A percentile compares a stretch with the other conserved stretches of the same genome.
Evolutionary conservation across 192 early-diverging fungal genomes (phyloP).

Genomic region (Spinellus fusiger): DNA sequence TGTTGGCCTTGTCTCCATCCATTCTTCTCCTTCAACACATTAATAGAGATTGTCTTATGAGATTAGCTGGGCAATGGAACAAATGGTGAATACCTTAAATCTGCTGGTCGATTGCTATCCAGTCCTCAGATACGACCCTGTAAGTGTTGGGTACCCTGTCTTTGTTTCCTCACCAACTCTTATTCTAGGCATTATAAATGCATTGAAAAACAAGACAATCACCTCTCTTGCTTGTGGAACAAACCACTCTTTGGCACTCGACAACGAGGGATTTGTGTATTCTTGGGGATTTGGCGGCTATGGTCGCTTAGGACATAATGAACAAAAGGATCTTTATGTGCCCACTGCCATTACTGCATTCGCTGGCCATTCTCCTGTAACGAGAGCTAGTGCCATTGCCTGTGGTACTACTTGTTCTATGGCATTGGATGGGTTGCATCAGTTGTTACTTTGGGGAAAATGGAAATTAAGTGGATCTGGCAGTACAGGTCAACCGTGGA

Average conservation of each 20-base stretch:
- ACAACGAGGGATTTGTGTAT: conserved; percentile 45
- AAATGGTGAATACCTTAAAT: conserved; percentile 38
- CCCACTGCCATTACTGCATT: conserved; percentile 38
- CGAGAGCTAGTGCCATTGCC: conserved; percentile 31
- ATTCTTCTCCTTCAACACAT: too few relatives aligned
- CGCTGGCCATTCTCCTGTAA: conserved; percentile 26
- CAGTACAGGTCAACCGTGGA: conserved; percentile 46
- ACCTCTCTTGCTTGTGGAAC: conserved; percentile 50
- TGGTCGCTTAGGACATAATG: conserved; percentile 57
- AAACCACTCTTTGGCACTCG: conserved; percentile 54
- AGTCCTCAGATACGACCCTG: conserved; percentile 36
- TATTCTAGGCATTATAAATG: too few relatives aligned
- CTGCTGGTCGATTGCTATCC: conserved; percentile 33
- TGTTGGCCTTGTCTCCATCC: not conserved
- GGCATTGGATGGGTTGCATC: conserved; percentile 38
- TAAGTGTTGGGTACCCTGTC: conserved; percentile 11
- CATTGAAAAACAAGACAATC: conserved; percentile 33
- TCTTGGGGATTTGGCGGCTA: conserved; percentile 62
- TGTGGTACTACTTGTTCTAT: conserved; percentile 44
- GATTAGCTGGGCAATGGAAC: conserved; percentile 44
- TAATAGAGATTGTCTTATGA: too few relatives aligned
- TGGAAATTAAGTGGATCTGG: conserved; percentile 49
- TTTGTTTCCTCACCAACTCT: not conserved
- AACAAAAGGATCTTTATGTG: conserved; percentile 43
- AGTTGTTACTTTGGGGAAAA: conserved; percentile 46